Percentiles rank a stretch among this genome's conserved stretches.
These are phyloP conservation scores for Rhododendron williamsianum DNA, from an alignment of 148 eudicot species.

Conservation along the genomic window DNA sequence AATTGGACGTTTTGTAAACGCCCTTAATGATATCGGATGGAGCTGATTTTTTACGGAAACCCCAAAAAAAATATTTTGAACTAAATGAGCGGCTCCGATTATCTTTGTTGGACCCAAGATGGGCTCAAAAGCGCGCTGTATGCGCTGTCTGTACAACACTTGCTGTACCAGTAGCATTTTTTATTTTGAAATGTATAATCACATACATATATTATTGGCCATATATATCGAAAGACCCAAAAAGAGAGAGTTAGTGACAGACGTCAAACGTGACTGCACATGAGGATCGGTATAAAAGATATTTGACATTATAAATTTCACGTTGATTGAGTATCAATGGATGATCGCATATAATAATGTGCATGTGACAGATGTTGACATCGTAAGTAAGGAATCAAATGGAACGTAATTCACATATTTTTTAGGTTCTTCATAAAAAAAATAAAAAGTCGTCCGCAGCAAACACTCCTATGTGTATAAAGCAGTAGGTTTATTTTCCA, in stretches of 20 bases:
- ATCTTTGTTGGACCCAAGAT: too few species aligned
- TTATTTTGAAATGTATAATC: background rate
- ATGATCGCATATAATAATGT: background rate
- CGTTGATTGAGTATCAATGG: too few species aligned
- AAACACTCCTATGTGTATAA: background rate
- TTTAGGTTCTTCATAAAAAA: background rate
- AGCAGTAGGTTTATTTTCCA: background rate
- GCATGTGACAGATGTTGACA: background rate
- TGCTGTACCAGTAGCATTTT: too few species aligned
- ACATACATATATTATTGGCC: background rate
- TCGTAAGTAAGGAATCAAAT: background rate
- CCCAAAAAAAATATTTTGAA: too few species aligned
- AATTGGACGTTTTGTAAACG: too few species aligned
- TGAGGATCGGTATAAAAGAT: background rate
- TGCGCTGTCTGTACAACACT: too few species aligned
- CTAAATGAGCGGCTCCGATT: too few species aligned
- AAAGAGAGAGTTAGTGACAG: background rate
- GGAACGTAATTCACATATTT: background rate
- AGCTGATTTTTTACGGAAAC: too few species aligned
- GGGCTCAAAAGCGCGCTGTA: too few species aligned
- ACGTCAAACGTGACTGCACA: background rate
- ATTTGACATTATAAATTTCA: too few species aligned
- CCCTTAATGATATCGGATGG: too few species aligned
- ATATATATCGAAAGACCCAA: too few species aligned
- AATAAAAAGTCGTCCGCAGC: background rate